phyloP scores from a whole-genome alignment of 2,329 filamentous ascomycete genomes.

The Phialophora tarda region DNA sequence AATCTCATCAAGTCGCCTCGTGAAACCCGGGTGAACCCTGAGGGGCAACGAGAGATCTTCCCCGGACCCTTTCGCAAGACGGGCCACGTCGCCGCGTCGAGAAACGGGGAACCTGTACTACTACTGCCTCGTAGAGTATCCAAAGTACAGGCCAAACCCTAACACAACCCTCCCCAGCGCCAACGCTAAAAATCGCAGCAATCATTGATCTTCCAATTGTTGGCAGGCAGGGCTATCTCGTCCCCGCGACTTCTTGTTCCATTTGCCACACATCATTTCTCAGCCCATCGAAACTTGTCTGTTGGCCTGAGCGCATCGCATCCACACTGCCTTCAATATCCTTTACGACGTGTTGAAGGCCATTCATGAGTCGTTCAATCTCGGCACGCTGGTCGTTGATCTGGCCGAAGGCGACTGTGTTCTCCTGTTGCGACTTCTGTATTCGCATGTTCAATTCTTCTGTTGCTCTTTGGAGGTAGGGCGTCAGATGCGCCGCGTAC shows the following conservation, averaged over 20 bases:
- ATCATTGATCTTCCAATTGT: slow-evolving; percentile 9
- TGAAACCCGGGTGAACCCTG: slow-evolving; percentile 3
- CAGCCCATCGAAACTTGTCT: slow-evolving; percentile 42
- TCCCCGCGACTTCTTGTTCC: slow-evolving; percentile 49
- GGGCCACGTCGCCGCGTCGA: background rate
- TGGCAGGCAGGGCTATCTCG: slow-evolving; percentile 19
- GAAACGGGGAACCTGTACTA: background rate
- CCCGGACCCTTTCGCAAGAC: background rate
- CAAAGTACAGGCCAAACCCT: background rate
- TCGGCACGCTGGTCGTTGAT: slow-evolving; percentile 62
- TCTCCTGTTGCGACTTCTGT: slow-evolving; percentile 57
- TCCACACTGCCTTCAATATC: slow-evolving; percentile 61
- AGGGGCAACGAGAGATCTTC: background rate
- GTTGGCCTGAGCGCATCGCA: slow-evolving; percentile 47
- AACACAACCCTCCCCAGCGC: slow-evolving; percentile 26
- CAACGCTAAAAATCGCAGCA: slow-evolving; percentile 28
- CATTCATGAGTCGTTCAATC: slow-evolving; percentile 60
- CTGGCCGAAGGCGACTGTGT: slow-evolving; percentile 58
- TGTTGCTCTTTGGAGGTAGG: slow-evolving; percentile 60
- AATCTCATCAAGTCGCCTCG: background rate
- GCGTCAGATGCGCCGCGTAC: slow-evolving; percentile 64
- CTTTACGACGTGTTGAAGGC: slow-evolving; percentile 61
- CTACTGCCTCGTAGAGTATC: background rate
- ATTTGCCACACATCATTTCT: slow-evolving; percentile 52
- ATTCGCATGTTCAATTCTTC: slow-evolving; percentile 58